phyloP scores from a whole-genome alignment of 2,329 filamentous ascomycete genomes.

The Diaporthe ampelina region DNA sequence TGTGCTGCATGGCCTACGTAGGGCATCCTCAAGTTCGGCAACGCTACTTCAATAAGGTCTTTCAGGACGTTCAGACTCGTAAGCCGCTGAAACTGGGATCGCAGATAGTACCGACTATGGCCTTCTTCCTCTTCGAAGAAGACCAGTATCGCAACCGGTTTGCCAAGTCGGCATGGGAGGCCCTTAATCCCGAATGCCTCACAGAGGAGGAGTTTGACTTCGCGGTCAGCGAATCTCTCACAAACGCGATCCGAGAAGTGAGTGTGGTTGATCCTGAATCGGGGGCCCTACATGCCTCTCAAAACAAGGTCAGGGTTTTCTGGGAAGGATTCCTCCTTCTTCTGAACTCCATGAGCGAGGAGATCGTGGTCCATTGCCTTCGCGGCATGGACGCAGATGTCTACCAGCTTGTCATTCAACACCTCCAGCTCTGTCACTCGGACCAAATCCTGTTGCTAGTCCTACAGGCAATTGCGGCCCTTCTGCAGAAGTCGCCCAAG shows the following conservation, averaged over 20 bases:
- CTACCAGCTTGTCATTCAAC: slow-evolving; percentile 72
- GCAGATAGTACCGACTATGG: slow-evolving; percentile 83
- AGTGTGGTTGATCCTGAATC: slow-evolving; percentile 20
- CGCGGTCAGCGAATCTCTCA: slow-evolving; percentile 82
- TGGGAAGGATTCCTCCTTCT: slow-evolving; percentile 85
- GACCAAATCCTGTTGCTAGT: slow-evolving; percentile 76
- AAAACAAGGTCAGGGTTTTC: slow-evolving; percentile 76
- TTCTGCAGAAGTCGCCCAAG: slow-evolving; percentile 81
- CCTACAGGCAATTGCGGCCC: slow-evolving; percentile 76
- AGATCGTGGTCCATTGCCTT: slow-evolving; percentile 82
- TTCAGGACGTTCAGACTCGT: slow-evolving; percentile 83
- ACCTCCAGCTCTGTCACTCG: slow-evolving; percentile 64
- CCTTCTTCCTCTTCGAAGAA: slow-evolving; percentile 84
- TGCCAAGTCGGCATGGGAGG: slow-evolving; percentile 78
- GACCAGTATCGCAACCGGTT: slow-evolving; percentile 75
- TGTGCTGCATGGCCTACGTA: slow-evolving; percentile 88
- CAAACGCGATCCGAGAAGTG: slow-evolving; percentile 67
- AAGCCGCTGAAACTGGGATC: slow-evolving; percentile 82
- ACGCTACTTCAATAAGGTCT: slow-evolving; percentile 82
- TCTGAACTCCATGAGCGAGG: slow-evolving; percentile 78
- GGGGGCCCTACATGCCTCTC: slow-evolving; percentile 42
- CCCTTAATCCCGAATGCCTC: slow-evolving; percentile 71
- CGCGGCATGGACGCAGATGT: slow-evolving; percentile 83
- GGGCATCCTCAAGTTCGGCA: slow-evolving; percentile 63
- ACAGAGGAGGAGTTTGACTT: slow-evolving; percentile 86